These are phyloP conservation scores for Aspergillus pseudoviridinutans DNA, from an alignment of 2,329 filamentous ascomycete genomes.

Conservation along the genomic window DNA sequence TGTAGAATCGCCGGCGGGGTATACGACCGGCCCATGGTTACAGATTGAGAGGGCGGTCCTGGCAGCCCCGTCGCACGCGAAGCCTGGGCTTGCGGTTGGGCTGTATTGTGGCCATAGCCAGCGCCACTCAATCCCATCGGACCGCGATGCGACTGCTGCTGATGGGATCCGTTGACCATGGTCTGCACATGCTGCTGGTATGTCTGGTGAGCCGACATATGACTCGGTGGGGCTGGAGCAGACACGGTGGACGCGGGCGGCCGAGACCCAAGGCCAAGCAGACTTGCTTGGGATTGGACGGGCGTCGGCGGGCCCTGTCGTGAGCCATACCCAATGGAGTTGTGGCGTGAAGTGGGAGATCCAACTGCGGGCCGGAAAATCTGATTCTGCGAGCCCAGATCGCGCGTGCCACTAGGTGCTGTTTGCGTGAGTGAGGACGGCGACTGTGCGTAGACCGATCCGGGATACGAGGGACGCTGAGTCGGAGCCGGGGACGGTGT, in stretches of 20 bases:
- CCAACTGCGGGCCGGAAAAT: slow-evolving; percentile 21
- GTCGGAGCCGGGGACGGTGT: slow-evolving; percentile 28
- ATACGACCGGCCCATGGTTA: slow-evolving; percentile 34
- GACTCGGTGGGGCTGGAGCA: slow-evolving; percentile 9
- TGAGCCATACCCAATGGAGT: slow-evolving; percentile 26
- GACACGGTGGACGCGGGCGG: slow-evolving; percentile 22
- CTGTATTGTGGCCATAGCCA: slow-evolving; percentile 32
- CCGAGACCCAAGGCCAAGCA: slow-evolving; percentile 27
- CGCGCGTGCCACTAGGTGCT: slow-evolving; percentile 25
- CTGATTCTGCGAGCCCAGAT: slow-evolving; percentile 23
- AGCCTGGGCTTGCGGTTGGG: slow-evolving; percentile 28
- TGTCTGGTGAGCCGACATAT: slow-evolving; percentile 22
- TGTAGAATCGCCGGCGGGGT: slow-evolving; percentile 36
- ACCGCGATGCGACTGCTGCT: slow-evolving; percentile 30
- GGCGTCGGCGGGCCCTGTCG: slow-evolving; percentile 30
- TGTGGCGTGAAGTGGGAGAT: slow-evolving; percentile 31
- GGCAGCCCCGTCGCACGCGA: slow-evolving; percentile 22
- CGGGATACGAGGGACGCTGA: slow-evolving; percentile 28
- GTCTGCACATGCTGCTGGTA: slow-evolving; percentile 39
- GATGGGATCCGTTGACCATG: slow-evolving; percentile 35
- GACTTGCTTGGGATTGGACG: slow-evolving; percentile 25
- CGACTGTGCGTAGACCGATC: slow-evolving; percentile 26
- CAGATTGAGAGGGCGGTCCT: slow-evolving; percentile 22
- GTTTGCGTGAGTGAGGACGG: slow-evolving; percentile 22
- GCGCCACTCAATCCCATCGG: slow-evolving; percentile 27